phyloP scores from a whole-genome alignment of 2,329 filamentous ascomycete species.

The Aspergillus persii region DNA sequence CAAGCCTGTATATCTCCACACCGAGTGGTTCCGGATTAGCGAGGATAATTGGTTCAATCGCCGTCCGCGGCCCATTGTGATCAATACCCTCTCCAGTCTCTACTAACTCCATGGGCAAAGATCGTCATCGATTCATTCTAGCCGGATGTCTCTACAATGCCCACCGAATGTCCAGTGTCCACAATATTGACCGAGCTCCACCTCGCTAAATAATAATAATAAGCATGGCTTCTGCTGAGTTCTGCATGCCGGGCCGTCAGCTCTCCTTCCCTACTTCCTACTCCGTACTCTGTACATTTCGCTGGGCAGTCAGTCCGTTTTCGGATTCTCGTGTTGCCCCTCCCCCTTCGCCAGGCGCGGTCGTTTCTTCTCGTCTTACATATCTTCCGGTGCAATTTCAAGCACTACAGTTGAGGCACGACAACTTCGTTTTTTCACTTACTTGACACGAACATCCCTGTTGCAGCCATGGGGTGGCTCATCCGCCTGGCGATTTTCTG shows the following conservation, averaged over 20 bases:
- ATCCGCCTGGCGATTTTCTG: constrained; percentile 21
- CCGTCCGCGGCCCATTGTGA: too few species aligned
- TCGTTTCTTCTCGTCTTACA: neutral
- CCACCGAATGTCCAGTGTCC: too few species aligned
- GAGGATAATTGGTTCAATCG: neutral
- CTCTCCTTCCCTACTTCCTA: neutral
- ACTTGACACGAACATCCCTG: neutral
- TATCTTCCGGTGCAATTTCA: too few species aligned
- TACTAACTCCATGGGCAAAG: neutral
- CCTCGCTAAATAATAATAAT: neutral
- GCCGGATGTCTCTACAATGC: too few species aligned
- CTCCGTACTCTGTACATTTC: neutral
- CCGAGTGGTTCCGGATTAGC: too few species aligned
- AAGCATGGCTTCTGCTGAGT: too few species aligned
- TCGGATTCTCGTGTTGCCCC: neutral
- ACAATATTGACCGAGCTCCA: neutral
- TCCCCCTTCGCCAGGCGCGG: neutral
- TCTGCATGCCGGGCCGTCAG: neutral
- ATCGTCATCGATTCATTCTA: too few species aligned
- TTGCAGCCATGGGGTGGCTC: constrained; percentile 19
- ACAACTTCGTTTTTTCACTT: neutral
- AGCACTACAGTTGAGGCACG: too few species aligned
- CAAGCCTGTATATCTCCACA: too few species aligned
- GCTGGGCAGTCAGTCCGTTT: too few species aligned
- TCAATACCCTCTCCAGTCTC: neutral